Evolutionary conservation across 225 moss, liverwort and hornwort genomes (phyloP).

Genomic region (Polytrichum commune): DNA sequence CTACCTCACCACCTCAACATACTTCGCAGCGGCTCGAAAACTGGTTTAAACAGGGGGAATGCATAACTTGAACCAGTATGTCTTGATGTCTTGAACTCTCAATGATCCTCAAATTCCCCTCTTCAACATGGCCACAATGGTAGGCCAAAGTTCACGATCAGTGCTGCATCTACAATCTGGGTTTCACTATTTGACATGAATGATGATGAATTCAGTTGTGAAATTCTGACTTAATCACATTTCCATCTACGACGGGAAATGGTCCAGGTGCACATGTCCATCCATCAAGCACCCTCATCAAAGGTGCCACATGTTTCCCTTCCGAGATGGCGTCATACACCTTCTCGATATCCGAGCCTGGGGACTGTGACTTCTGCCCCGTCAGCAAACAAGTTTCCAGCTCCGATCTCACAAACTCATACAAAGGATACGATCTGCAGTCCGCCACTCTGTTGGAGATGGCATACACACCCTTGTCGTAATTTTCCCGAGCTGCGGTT

Average conservation of each 20-base stretch:
- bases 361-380: slow-evolving; percentile 31
- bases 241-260: slow-evolving; percentile 1
- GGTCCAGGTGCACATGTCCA: slow-evolving; percentile 37
- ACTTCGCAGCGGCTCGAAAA: no score
- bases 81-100: no score
- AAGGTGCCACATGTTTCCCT: slow-evolving; percentile 33
- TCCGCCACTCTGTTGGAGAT: slow-evolving; percentile 27
- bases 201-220: no score
- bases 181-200: no score
- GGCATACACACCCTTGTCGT: slow-evolving; percentile 14
- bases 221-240: no score
- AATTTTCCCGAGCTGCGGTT: slow-evolving; percentile 9
- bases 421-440: slow-evolving; percentile 42
- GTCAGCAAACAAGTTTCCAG: slow-evolving; percentile 35
- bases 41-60: no score
- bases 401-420: slow-evolving; percentile 34
- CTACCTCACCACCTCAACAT: no score
- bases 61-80: no score
- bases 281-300: slow-evolving; percentile 40
- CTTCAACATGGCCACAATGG: no score
- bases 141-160: no score
- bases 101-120: no score
- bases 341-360: slow-evolving; percentile 40
- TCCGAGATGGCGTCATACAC: slow-evolving; percentile 44
- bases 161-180: no score